Conservation (phyloP, 2,329 filamentous ascomycete species). For the Hortaea sp. region DNA sequence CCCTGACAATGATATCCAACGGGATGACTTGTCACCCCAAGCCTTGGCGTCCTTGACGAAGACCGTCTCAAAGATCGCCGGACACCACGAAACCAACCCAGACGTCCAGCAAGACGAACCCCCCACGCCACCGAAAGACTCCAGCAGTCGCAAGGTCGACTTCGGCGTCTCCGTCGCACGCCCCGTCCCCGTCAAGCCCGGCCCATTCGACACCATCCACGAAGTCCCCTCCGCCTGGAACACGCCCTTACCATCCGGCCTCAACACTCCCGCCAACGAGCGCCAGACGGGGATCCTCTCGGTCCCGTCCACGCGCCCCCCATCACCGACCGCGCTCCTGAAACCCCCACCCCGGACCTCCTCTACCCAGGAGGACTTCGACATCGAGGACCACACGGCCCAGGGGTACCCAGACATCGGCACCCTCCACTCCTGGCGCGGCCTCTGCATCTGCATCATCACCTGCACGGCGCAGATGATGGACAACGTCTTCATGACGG, state of each 20-base stretch:
- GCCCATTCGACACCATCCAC: slow-evolving; percentile 1
- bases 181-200: not conserved
- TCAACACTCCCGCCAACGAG: not conserved
- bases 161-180: not conserved
- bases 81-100: not conserved
- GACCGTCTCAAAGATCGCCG: slow-evolving; percentile 1
- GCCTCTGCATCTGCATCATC: slow-evolving; percentile 28
- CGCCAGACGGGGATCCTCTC: not conserved
- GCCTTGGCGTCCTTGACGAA: slow-evolving; percentile 1
- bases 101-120: not conserved
- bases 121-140: not conserved
- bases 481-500: slow-evolving; percentile 34
- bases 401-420: slow-evolving; percentile 23
- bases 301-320: not conserved
- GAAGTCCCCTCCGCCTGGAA: not conserved
- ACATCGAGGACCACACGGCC: not conserved
- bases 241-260: not conserved
- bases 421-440: slow-evolving; percentile 29
- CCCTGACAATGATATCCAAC: not conserved
- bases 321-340: not conserved
- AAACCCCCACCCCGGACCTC: not conserved
- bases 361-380: not conserved
- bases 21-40: slow-evolving; percentile 1
- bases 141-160: not conserved
- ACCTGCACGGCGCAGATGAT: slow-evolving; percentile 35